Base-by-base conservation (phyloP, 345 rosid species). In the Carallia brachiata region DNA sequence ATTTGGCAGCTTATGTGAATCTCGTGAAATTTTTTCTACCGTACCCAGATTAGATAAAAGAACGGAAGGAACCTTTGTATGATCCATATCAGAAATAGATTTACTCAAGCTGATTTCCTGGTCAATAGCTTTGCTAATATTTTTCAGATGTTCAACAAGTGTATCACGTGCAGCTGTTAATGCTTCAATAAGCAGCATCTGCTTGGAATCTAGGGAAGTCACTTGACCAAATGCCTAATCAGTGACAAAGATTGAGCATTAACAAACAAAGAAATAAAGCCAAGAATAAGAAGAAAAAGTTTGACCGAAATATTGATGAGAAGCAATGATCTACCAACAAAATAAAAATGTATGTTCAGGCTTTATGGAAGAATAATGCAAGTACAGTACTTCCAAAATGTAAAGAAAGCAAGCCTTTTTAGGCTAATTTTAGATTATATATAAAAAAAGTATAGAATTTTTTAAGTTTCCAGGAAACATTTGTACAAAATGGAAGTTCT, bases 91-190 rank as follows among this genome's bases (percentile, higher is more conserved):
- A 44, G 84, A 78, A 59, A 67, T 63, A 75, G 84, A 78, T 13
- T 83, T 91, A 60, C 81, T 74, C 77, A 89, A 77, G 62, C 86
- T 84, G 54, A 87, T 48, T 44, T 75, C 69, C 70, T 65, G 75
- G 69, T 75, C 82, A 79, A 88, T 82, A 36, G 84, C 89, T 68
- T 75, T 79, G 86, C 97, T 72, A 66, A 90, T 88, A 67, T 74
- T 86, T 70, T 78, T 77, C 71, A 93, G 76, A 70, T 89, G 91
- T 65, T 72, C 85, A 27, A 89, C 75, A 69, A 89, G 73, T 70
- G 78, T 70, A 57, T 82, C 88, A 17, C 87, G 90, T 63, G 96
- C 86, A 75, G 78, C 75, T 64, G 86, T 73, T 76, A 93, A 78
- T 73, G 91, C 84, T 84, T 87, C 89, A 60, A 89, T 83, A 73